Base-by-base conservation (phyloP, 495 filamentous ascomycete genomes). In the Lophiotrema nucula region DNA sequence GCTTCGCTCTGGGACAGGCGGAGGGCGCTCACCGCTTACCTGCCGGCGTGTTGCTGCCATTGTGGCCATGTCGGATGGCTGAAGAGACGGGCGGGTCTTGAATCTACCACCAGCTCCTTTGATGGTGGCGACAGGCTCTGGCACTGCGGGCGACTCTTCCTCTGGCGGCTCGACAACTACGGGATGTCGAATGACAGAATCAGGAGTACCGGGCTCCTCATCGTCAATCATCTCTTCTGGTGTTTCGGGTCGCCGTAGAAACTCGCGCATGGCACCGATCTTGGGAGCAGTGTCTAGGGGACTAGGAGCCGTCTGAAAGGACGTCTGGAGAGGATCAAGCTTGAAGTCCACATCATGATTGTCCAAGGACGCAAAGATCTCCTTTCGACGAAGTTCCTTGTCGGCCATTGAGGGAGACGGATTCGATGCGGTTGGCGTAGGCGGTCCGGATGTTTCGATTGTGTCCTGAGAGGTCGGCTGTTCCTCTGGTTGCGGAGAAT, bases 101-200 rank as follows among this genome's bases (percentile, higher is more conserved):
- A 98, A 80, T 69, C 84, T 88, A 42, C 87, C 85, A 15, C 92
- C 90, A 21, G 89, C 86, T 4, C 92, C 85, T 56, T 90, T 92
- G 74, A 97, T 91, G 2, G 95, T 97, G 2, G 95, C 90, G 28
- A 91, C 70, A 21, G 84, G 83, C 60, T 97, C 92, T 2, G 92
- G 90, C 35, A 98, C 81, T 13, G 74, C 70, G 6, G 83, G 81
- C 4, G 81, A 82, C 8, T 83, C 77, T 11, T 46, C 37, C 22
- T 64, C 50, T 10, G 74, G 69, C 8, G 74, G 53, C 53, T 78
- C 66, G 38, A 66, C 70, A 2, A 83, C 47, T 13, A 63, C 64
- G 18, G 89, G 82, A 61, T 89, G 89, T 53, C 90, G 88, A 60
- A 97, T 95, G 23, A 97, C 91, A n/a, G 93, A 97, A 25, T 93